Conservation (phyloP, 192 early-diverging fungal species). For the Coemansia sp. region DNA sequence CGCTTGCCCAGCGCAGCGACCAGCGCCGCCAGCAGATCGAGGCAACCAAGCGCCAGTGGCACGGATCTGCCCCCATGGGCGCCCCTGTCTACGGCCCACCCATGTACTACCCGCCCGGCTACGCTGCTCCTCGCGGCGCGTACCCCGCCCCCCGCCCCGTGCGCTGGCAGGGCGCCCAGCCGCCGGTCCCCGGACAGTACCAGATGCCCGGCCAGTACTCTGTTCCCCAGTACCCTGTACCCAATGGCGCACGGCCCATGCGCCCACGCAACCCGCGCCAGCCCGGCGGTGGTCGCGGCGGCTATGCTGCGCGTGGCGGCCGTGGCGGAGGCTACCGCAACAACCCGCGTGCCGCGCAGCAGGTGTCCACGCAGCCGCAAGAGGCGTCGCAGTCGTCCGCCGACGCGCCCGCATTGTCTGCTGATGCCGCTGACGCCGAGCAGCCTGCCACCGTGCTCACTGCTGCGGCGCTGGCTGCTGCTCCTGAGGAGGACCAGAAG, state of each 20-base stretch:
- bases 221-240: conserved; percentile 52
- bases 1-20: conserved; percentile 97
- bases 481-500: conserved; percentile 88
- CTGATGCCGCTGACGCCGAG: conserved; percentile 18
- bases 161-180: conserved; percentile 58
- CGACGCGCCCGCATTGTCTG: conserved; percentile 21
- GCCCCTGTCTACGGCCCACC: conserved; percentile 58
- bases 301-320: conserved; percentile 52
- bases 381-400: conserved; percentile 27
- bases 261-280: conserved; percentile 56
- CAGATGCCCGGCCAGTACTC: conserved; percentile 51
- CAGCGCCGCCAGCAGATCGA: conserved; percentile 93
- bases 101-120: conserved; percentile 62
- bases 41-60: conserved; percentile 91
- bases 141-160: conserved; percentile 58
- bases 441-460: conserved; percentile 56
- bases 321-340: conserved; percentile 39
- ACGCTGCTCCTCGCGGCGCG: conserved; percentile 56
- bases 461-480: conserved; percentile 77
- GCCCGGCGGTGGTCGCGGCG: conserved; percentile 45
- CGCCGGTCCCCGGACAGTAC: conserved; percentile 52
- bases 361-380: conserved; percentile 38
- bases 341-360: conserved; percentile 46
- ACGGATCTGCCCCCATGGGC: conserved; percentile 44
- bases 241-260: conserved; percentile 38